A percentile compares a stretch with the other conserved stretches of the same genome.
Conservation (phyloP, 1,284 basidiomycete species). For the Filobasidium uniguttulatum region DNA sequence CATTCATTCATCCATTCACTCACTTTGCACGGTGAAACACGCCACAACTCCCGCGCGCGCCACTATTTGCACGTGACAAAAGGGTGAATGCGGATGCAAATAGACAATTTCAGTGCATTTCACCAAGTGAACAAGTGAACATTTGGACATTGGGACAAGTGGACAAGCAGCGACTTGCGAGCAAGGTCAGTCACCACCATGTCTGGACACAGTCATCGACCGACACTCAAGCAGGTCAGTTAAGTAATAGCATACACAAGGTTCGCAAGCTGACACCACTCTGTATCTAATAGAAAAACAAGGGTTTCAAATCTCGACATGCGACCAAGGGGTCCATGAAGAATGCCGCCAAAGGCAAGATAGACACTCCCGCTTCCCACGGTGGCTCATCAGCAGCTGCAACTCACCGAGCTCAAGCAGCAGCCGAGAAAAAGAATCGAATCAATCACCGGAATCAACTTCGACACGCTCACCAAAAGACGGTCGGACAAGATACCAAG, state of each 20-base stretch:
- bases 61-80: no score
- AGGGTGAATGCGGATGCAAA: no score
- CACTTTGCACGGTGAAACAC: no score
- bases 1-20: no score
- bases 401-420: conserved; percentile 20
- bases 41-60: no score
- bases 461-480: conserved; percentile 50
- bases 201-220: conserved; percentile 49
- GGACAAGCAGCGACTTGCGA: no score
- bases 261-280: background rate
- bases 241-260: conserved; percentile 1
- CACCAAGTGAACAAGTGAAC: no score
- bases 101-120: no score
- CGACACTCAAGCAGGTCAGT: conserved; percentile 70
- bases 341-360: conserved; percentile 62
- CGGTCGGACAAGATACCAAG: conserved; percentile 41
- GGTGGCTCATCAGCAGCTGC: conserved; percentile 13
- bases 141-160: no score
- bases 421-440: conserved; percentile 28
- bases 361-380: conserved; percentile 44
- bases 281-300: conserved; percentile 52
- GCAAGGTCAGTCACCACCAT: conserved; percentile 1
- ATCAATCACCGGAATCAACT: conserved; percentile 32
- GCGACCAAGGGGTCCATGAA: conserved; percentile 65
- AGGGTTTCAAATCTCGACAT: conserved; percentile 78